Base-by-base conservation (phyloP, 1,139 yeast genomes). In the Geotrichum australiense region DNA sequence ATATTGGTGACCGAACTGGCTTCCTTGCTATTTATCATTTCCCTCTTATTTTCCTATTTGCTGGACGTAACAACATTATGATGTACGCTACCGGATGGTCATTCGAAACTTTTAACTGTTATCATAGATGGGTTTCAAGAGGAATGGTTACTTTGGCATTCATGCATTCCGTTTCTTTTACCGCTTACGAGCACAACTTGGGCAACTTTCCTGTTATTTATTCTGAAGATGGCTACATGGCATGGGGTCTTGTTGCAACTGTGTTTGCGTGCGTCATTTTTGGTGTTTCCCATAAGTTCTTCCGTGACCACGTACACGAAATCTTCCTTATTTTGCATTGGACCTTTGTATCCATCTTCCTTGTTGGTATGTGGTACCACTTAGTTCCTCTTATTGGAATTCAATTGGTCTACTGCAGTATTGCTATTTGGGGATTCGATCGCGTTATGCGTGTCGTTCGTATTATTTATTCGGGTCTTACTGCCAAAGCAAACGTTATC, bases 231-330 rank as follows among this genome's bases (percentile, higher is more conserved):
- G 14, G 20, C 11, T 25, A 35, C 21, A 20, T 35, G 14, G 28
- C 37, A n/a, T 41, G 43, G 40, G 94, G 94, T 42, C 62, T 68
- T 42, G 71, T 70, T 38, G 74, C 79, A 1, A 44, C 66, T 1
- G 59, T 70, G 37, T 50, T 69, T 20, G 64, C 65, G 29, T 53
- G 63, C 21, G 33, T 74, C 4, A 59, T 79, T 52, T 50, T 68
- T 21, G 52, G 75, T 48, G 72, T 70, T 42, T 73, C 83, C 1
- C 59, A 64, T 50, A 69, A 70, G 43, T 53, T 57, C 15, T 57
- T 83, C 52, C 72, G 94, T 59, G 71, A 69, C 39, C 56, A 58
- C 45, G 63, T 64, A 47, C 86, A 85, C 57, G 95, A 85, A 54
- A 33, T 74, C 11, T 86, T 86, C 59, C 56, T 82, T 20, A 52